Evolutionary conservation across 768 basidiomycete species (phyloP).

Genomic region (Lentinula lateritia): DNA sequence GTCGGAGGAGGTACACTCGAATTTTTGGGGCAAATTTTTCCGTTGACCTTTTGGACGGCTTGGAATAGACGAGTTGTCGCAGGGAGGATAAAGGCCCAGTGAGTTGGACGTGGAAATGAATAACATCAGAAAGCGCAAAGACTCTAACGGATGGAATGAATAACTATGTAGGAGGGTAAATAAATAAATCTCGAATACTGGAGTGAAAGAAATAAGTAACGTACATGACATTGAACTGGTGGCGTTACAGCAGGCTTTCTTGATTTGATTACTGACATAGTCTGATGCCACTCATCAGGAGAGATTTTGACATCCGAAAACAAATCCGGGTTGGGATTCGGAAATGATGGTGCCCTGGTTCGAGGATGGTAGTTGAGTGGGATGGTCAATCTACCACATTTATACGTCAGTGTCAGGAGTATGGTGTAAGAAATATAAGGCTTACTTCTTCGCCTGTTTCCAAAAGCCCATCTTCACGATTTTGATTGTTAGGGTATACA

Average conservation of each 20-base stretch:
- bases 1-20: constrained; percentile 50
- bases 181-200: not conserved
- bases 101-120: constrained; percentile 65
- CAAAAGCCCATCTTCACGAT: constrained; percentile 33
- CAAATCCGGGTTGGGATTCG: not conserved
- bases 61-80: constrained; percentile 34
- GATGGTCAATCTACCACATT: constrained; percentile 2
- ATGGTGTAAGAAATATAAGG: not conserved
- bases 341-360: constrained; percentile 5
- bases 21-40: constrained; percentile 20
- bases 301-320: constrained; percentile 8
- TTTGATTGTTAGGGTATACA: constrained; percentile 42
- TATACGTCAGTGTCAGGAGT: not conserved
- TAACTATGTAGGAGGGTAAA: constrained; percentile 32
- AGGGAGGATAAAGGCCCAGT: constrained; percentile 41
- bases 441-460: constrained; percentile 42
- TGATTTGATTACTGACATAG: constrained; percentile 6
- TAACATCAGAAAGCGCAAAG: constrained; percentile 48
- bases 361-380: constrained; percentile 11
- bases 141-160: constrained; percentile 54
- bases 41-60: not conserved
- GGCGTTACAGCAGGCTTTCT: not conserved
- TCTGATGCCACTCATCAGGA: constrained; percentile 14
- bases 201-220: not conserved
- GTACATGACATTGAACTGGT: constrained; percentile 6